Base-by-base conservation (phyloP, 768 basidiomycete genomes). In the Ramaria sp. region DNA sequence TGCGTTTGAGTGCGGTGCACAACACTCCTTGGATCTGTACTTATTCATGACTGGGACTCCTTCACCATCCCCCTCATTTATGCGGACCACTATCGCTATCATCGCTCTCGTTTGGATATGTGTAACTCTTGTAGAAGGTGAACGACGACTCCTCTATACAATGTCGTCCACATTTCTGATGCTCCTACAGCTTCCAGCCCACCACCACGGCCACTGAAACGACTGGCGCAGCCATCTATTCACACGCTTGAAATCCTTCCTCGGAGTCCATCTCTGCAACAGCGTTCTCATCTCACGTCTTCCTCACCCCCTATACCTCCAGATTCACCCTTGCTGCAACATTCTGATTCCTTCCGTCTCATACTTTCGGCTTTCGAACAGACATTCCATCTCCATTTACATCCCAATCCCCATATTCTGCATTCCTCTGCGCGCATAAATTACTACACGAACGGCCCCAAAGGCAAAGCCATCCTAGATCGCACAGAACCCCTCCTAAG, bases 341-440 rank as follows among this genome's bases (percentile, higher is more conserved):
- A 84, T 67, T 76, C 80, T 63, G 87, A 90, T 66, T 80, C 81
- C 10, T 81, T 88, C 67, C 79, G 87, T 27, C 75, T 90, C 51
- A 79, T 78, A 30, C 70, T 90, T 51, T 75, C 81, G 43, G 84
- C 82, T 10, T 85, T 84, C 63, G 76, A 76, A 60, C 77, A 85
- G 42, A 78, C 74, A 27, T 86, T 82, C 64, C 73, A 84, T 65
- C 75, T 92, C 46, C 85, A 91, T 63, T 74, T 92, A 50, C 79
- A 79, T 17, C 89, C 90, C 7, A 90, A 88, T 65, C 79, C 85
- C 60, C 73, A 88, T 60, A 80, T 92, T 59, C 73, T 91, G 51
- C 88, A 91, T 65, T 83, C 88, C 43, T 79, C 84, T 53, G 89
- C 89, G 1, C 80, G 83, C 42, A 75, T 90, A 57, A 80, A 78